phyloP scores from a whole-genome alignment of 768 basidiomycete genomes.

The Glaciozyma antarctica region DNA sequence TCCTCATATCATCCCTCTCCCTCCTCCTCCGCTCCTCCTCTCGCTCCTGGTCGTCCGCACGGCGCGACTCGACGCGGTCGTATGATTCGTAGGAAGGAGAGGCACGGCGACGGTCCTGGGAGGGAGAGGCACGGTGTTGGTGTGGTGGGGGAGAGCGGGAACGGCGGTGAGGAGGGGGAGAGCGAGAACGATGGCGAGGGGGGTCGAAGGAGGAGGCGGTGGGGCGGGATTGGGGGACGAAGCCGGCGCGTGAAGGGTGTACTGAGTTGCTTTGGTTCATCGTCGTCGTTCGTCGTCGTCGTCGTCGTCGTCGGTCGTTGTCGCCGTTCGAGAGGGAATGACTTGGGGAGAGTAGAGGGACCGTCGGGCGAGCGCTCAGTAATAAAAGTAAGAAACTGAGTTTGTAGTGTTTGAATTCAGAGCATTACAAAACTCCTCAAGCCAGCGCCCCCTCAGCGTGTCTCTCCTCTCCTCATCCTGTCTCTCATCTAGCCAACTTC shows the following conservation, averaged over 20 bases:
- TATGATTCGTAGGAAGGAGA: constrained; percentile 18
- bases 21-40: not conserved
- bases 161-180: constrained; percentile 2
- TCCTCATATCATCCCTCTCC: not conserved
- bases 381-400: no score
- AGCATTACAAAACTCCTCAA: no score
- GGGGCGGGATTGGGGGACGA: constrained; percentile 11
- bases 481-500: no score
- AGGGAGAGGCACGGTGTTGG: constrained; percentile 2
- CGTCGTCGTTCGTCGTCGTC: not conserved
- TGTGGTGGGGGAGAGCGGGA: not conserved
- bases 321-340: not conserved
- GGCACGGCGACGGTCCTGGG: constrained; percentile 3
- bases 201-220: constrained; percentile 2
- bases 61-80: not conserved
- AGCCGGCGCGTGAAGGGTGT: not conserved
- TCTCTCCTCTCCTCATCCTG: no score
- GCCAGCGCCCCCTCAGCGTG: no score
- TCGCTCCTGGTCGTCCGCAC: not conserved
- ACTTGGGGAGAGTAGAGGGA: no score
- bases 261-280: constrained; percentile 9
- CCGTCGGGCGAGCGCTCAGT: no score
- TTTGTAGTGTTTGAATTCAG: no score
- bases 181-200: not conserved
- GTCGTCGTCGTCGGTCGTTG: not conserved